Percentiles rank a stretch among this genome's conserved stretches.
These are phyloP conservation scores for Suhomyces chickasaworum DNA, from an alignment of 1,139 yeast species.

Conservation along the genomic window DNA sequence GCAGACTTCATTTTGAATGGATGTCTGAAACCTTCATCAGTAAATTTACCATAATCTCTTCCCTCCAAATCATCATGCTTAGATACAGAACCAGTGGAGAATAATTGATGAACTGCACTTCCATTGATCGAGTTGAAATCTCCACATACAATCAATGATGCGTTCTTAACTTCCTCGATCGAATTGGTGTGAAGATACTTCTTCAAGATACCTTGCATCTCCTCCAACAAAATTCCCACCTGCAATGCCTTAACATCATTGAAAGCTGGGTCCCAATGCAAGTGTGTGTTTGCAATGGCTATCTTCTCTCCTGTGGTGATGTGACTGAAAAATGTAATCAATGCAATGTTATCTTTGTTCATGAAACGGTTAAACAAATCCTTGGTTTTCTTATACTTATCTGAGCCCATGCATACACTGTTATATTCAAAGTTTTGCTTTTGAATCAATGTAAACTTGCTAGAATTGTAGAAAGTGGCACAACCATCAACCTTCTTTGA, in stretches of 20 bases:
- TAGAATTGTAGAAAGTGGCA: slow-evolving; percentile 79
- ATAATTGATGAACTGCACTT: slow-evolving; percentile 90
- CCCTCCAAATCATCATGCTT: slow-evolving; percentile 82
- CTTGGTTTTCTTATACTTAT: slow-evolving; percentile 87
- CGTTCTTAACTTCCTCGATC: slow-evolving; percentile 58
- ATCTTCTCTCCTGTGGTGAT: slow-evolving; percentile 69
- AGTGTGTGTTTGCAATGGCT: slow-evolving; percentile 84
- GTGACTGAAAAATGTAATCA: slow-evolving; percentile 78
- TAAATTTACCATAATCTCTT: slow-evolving; percentile 86
- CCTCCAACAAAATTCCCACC: slow-evolving; percentile 88
- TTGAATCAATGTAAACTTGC: slow-evolving; percentile 69
- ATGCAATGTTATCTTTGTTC: slow-evolving; percentile 93
- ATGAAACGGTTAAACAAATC: slow-evolving; percentile 95
- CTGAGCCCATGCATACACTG: slow-evolving; percentile 83
- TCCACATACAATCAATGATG: slow-evolving; percentile 85
- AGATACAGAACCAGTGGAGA: slow-evolving; percentile 74
- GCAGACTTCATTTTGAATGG: slow-evolving; percentile 82
- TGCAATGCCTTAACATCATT: slow-evolving; percentile 97
- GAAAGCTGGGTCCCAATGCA: slow-evolving; percentile 97
- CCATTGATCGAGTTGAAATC: slow-evolving; percentile 89
- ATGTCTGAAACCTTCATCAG: slow-evolving; percentile 87
- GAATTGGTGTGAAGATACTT: slow-evolving; percentile 51
- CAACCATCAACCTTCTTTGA: slow-evolving; percentile 96
- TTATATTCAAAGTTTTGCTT: slow-evolving; percentile 83
- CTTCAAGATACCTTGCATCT: slow-evolving; percentile 65